These are phyloP conservation scores for Suillus clintonianus DNA, from an alignment of 768 basidiomycete species.

Conservation along the genomic window DNA sequence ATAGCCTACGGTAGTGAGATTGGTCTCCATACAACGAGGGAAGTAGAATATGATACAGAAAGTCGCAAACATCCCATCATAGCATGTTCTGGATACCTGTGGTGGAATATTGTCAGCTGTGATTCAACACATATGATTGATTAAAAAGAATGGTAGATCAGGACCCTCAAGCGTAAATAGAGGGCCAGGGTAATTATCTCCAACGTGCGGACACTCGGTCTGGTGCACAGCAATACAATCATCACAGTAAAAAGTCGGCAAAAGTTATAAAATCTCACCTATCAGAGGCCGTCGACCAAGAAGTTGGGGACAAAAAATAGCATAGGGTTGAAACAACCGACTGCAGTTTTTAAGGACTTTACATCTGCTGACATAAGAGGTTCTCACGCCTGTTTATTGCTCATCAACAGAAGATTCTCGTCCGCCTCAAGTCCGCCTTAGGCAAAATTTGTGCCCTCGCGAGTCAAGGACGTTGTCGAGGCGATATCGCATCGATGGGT, in stretches of 20 bases:
- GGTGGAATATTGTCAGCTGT: neutral
- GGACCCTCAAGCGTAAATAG: constrained; percentile 37
- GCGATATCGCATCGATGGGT: too few species aligned
- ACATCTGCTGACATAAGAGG: neutral
- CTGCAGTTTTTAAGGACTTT: neutral
- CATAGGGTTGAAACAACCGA: rapidly evolving
- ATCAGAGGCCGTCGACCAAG: neutral
- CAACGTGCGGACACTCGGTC: constrained; percentile 35
- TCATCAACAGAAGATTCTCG: too few species aligned
- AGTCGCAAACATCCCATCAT: constrained; percentile 83
- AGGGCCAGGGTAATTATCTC: constrained; percentile 33
- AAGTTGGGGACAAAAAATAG: neutral
- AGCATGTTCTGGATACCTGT: neutral
- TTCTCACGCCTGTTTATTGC: neutral
- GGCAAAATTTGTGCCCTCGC: too few species aligned
- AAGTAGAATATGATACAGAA: constrained; percentile 69
- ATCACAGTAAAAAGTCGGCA: constrained; percentile 20
- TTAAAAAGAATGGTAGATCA: constrained; percentile 17
- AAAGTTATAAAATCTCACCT: neutral
- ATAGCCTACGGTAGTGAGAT: neutral
- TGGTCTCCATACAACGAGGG: constrained; percentile 64
- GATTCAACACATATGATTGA: neutral
- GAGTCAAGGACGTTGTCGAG: too few species aligned
- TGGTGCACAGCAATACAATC: constrained; percentile 40
- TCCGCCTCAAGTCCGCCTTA: too few species aligned